Evolutionary conservation across 2,329 filamentous ascomycete genomes (phyloP), one percentile per base, ranked within the genome.

Genomic region (Curvularia hawaiiensis): DNA sequence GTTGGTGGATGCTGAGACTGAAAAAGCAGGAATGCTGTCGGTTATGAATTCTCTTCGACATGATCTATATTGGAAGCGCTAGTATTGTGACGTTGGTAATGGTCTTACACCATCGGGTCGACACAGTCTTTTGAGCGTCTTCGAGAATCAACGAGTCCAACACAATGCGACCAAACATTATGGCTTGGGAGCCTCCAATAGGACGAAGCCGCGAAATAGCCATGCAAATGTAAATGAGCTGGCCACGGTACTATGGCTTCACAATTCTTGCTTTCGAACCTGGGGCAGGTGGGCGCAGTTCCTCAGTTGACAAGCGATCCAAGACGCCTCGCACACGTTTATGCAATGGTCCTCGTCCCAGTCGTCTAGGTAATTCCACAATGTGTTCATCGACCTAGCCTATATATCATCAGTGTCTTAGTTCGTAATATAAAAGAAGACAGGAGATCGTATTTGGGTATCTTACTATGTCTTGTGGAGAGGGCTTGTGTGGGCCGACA

Each of bases 381-480:
- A 26, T 3, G 62, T 64, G 38, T 64, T 62, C 62, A 64, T 64
- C 2, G 60, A 62, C 18, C 39, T 53, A 24, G 62, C 62, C 62
- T 62, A n/a, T 4, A 12, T 5, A 9, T 10, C 12, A n/a, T 61
- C 4, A 61, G 33, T 18, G 26, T n/a, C 3, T 3, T 10, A 8
- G 4, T 16, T n/a, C 12, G 4, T 35, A 5, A 35, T 35, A 12
- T 6, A 40, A 11, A 5, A 9, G 5, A 35, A 11, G 30, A 10
- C 18, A 5, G 35, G 20, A 2, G 4, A 9, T 4, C 6, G 1
- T 38, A 4, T 41, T n/a, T 18, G 16, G 30, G 16, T 3, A 28
- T 12, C 55, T 50, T 40, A 61, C 53, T 10, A 56, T 54, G 3
- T 59, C 56, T 43, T 62, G 59, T 16, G 59, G 53, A 16, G 56